Conservation (phyloP, 202 grass and related monocot genomes). For the Cymbopogon flexuosus region DNA sequence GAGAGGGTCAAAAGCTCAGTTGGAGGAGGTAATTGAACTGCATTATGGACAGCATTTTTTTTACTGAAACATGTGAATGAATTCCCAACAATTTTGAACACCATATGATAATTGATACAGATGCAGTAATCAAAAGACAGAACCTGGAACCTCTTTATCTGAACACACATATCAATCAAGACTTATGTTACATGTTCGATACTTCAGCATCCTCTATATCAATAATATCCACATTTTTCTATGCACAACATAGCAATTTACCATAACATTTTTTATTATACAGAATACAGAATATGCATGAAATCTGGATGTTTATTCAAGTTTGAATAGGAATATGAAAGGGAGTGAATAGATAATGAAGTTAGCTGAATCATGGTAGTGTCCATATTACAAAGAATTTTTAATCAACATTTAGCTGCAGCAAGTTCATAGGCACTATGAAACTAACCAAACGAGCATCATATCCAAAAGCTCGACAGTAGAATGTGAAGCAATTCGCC, state of each 20-base stretch:
- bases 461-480: constrained; percentile 87
- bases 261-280: not conserved
- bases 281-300: not conserved
- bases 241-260: not conserved
- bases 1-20: not conserved
- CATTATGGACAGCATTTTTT: not conserved
- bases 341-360: not conserved
- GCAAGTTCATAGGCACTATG: constrained; percentile 1
- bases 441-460: constrained; percentile 87
- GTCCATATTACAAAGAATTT: not conserved
- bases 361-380: not conserved
- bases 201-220: not conserved
- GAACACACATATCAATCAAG: constrained; percentile 4
- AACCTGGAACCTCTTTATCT: not conserved
- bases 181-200: not conserved
- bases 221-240: not conserved
- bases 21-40: not conserved
- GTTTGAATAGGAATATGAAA: not conserved
- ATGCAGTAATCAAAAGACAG: constrained; percentile 6
- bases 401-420: not conserved
- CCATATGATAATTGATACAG: not conserved
- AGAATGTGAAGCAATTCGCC: constrained; percentile 97
- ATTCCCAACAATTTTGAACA: not conserved
- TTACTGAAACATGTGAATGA: not conserved
- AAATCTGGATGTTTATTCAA: not conserved